phyloP scores from a whole-genome alignment of 768 basidiomycete species.

The Boletus tylopilopsis region DNA sequence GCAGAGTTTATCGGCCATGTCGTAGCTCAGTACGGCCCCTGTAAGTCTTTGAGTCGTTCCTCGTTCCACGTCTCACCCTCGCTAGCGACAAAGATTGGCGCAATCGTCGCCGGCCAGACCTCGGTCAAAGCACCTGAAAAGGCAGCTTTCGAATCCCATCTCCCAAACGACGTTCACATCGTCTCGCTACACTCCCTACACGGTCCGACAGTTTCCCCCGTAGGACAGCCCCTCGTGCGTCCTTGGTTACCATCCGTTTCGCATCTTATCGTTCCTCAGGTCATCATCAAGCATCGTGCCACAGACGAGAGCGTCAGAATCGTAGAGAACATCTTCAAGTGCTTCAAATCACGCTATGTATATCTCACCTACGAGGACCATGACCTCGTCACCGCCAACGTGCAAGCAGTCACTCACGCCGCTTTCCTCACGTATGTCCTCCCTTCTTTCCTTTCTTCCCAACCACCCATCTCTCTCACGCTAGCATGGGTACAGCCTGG shows the following conservation, averaged over 20 bases:
- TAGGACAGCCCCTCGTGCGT: slow-evolving; percentile 86
- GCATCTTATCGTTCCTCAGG: slow-evolving; percentile 39
- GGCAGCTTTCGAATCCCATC: slow-evolving; percentile 81
- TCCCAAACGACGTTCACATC: slow-evolving; percentile 84
- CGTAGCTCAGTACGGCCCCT: slow-evolving; percentile 90
- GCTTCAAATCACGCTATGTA: slow-evolving; percentile 82
- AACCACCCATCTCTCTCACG: slow-evolving; percentile 5
- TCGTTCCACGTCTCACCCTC: background rate
- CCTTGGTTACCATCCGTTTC: background rate
- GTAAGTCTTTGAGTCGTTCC: slow-evolving; percentile 40
- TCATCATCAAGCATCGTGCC: slow-evolving; percentile 85
- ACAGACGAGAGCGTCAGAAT: slow-evolving; percentile 65
- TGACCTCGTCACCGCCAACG: slow-evolving; percentile 94
- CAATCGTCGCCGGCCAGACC: slow-evolving; percentile 93
- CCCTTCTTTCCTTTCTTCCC: background rate
- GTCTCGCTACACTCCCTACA: slow-evolving; percentile 94
- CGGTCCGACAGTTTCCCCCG: slow-evolving; percentile 83
- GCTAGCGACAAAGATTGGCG: slow-evolving; percentile 85
- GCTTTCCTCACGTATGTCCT: slow-evolving; percentile 84
- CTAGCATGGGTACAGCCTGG: slow-evolving; percentile 99
- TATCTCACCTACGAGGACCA: slow-evolving; percentile 96
- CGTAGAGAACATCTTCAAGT: slow-evolving; percentile 79
- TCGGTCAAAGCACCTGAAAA: slow-evolving; percentile 95
- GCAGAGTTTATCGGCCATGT: slow-evolving; percentile 82
- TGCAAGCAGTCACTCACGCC: slow-evolving; percentile 97